A percentile compares a stretch with the other conserved stretches of the same genome.
Conservation (phyloP, 2,329 filamentous ascomycete species). For the Hymenoscyphus linearis region DNA sequence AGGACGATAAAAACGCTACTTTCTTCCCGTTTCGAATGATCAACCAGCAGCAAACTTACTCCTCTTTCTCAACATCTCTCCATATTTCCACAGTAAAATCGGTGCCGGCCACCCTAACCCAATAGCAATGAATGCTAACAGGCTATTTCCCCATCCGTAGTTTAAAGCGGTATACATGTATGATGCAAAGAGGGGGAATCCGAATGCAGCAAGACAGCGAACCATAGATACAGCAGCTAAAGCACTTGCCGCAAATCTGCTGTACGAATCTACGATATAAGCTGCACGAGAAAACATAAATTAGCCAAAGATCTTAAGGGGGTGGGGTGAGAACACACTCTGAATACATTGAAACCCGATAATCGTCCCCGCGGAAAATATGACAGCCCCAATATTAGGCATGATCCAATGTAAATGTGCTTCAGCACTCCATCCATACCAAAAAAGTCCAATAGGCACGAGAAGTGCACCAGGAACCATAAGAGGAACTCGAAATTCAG, state of each 20-base stretch:
- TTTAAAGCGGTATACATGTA: constrained; percentile 19
- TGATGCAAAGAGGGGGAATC: constrained; percentile 17
- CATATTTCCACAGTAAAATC: constrained; percentile 37
- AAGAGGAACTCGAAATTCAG: constrained; percentile 57
- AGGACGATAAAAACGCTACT: too few species aligned
- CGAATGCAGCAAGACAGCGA: constrained; percentile 19
- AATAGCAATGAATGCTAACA: constrained; percentile 44
- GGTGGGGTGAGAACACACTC: constrained; percentile 18
- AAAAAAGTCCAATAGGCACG: constrained; percentile 49
- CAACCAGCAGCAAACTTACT: constrained; percentile 35
- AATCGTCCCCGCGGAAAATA: constrained; percentile 43
- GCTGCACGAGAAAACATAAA: constrained; percentile 51
- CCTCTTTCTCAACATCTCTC: constrained; percentile 31
- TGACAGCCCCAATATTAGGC: constrained; percentile 47
- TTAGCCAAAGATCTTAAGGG: constrained; percentile 53
- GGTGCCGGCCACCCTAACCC: constrained; percentile 45
- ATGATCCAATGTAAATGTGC: constrained; percentile 47
- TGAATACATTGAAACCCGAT: constrained; percentile 26
- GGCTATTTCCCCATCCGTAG: constrained; percentile 44
- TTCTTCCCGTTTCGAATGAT: neutral
- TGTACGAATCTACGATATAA: constrained; percentile 46
- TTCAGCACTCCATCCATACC: constrained; percentile 52
- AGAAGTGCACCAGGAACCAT: constrained; percentile 48
- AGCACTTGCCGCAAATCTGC: constrained; percentile 28
- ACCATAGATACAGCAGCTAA: constrained; percentile 33